Conservation (phyloP, 1,139 yeast species). For the Candida mesenterica region DNA sequence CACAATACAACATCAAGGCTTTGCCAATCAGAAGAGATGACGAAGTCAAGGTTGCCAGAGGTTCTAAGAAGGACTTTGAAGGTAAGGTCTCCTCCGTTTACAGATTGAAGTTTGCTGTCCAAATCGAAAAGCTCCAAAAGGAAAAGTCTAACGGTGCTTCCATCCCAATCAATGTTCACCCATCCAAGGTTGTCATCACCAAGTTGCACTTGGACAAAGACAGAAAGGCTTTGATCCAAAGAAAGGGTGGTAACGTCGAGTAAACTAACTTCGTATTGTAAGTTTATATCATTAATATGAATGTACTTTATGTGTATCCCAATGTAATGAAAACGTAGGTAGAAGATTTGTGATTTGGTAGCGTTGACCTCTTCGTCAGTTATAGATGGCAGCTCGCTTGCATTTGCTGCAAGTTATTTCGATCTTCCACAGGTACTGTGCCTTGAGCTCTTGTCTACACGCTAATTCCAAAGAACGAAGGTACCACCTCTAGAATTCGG, state of each 20-base stretch:
- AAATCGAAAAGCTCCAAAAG: constrained; percentile 95
- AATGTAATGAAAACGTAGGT: constrained; percentile 2
- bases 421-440: too few species aligned
- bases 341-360: too few species aligned
- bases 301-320: constrained; percentile 11
- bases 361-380: too few species aligned
- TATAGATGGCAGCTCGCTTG: too few species aligned
- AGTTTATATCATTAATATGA: constrained; percentile 22
- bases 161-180: constrained; percentile 95
- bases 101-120: constrained; percentile 98
- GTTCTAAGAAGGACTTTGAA: constrained; percentile 99
- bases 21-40: constrained; percentile 99
- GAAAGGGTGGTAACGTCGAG: constrained; percentile 73
- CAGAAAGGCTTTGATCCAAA: constrained; percentile 95
- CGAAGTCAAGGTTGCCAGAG: constrained; percentile 94
- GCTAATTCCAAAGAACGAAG: too few species aligned
- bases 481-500: too few species aligned
- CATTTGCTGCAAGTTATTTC: too few species aligned
- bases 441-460: too few species aligned
- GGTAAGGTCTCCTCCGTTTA: constrained; percentile 97
- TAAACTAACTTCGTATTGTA: constrained; percentile 18
- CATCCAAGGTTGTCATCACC: constrained; percentile 99
- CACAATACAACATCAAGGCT: constrained; percentile 93
- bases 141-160: constrained; percentile 99
- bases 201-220: constrained; percentile 97